A percentile compares a stretch with the other conserved stretches of the same genome.
Evolutionary conservation across 2,329 filamentous ascomycete species (phyloP).

Genomic region (Colletotrichum orbiculare): DNA sequence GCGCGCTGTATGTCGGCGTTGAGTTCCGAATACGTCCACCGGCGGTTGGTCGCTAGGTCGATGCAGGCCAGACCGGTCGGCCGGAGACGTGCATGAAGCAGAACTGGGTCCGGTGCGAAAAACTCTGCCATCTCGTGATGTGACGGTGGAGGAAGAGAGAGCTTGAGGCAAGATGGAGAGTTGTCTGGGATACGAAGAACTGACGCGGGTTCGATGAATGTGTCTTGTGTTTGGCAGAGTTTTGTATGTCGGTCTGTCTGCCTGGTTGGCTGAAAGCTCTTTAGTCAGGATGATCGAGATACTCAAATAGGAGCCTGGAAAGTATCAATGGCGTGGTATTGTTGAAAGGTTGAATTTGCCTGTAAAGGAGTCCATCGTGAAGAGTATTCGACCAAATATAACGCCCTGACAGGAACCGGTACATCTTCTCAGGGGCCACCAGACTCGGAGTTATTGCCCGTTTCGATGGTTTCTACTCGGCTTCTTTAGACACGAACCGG

Average conservation of each 20-base stretch:
- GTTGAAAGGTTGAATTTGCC: no score
- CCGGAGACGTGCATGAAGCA: conserved; percentile 32
- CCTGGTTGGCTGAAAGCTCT: no score
- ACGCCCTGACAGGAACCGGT: no score
- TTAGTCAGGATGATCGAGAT: no score
- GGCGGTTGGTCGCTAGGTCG: conserved; percentile 31
- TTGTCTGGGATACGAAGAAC: not conserved
- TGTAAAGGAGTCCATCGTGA: no score
- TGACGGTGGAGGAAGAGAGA: not conserved
- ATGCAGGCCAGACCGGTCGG: conserved; percentile 32
- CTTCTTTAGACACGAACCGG: not conserved
- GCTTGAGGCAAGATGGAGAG: not conserved
- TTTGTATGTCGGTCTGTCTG: no score
- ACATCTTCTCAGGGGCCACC: not conserved
- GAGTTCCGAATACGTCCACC: conserved; percentile 35
- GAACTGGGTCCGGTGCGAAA: conserved; percentile 27
- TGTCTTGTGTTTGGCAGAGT: no score
- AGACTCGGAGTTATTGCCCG: conserved; percentile 15
- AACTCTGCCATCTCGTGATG: not conserved
- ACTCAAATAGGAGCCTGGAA: no score
- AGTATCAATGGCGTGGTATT: no score
- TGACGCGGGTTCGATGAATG: no score
- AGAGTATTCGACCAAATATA: no score
- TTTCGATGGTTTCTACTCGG: not conserved
- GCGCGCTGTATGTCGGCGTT: conserved; percentile 31